These are phyloP conservation scores for Pulveroboletus frians DNA, from an alignment of 768 basidiomycete species.

Conservation along the genomic window DNA sequence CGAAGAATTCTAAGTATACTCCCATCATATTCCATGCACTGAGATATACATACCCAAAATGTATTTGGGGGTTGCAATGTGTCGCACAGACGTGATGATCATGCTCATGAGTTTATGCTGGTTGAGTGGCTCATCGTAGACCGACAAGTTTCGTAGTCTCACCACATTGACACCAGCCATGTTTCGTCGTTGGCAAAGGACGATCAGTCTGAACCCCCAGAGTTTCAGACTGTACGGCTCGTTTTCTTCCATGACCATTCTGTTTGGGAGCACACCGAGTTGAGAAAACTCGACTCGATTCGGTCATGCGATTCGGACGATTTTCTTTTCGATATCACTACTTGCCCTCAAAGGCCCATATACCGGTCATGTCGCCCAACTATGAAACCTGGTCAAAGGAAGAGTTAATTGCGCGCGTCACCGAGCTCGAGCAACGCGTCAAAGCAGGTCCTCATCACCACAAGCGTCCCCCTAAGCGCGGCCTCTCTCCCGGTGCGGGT, in stretches of 20 bases:
- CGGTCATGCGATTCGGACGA: constrained; percentile 29
- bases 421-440: constrained; percentile 44
- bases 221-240: not conserved
- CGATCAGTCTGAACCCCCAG: too few relatives aligned
- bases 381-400: constrained; percentile 62
- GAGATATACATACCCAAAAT: constrained; percentile 7
- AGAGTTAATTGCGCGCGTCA: constrained; percentile 63
- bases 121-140: too few relatives aligned
- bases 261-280: not conserved
- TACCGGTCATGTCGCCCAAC: constrained; percentile 34
- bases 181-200: too few relatives aligned
- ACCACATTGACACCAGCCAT: too few relatives aligned
- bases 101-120: too few relatives aligned
- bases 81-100: too few relatives aligned
- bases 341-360: constrained; percentile 23
- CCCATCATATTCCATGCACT: constrained; percentile 8
- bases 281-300: not conserved
- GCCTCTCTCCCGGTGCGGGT: constrained; percentile 11
- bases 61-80: not conserved
- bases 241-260: not conserved
- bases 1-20: not conserved
- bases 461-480: constrained; percentile 12
- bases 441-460: constrained; percentile 3
- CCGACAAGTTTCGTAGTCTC: too few relatives aligned
- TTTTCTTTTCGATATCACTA: constrained; percentile 32